Evolutionary conservation across 1,284 basidiomycete species (phyloP).

Genomic region (Cryptococcus jaspeensis): DNA sequence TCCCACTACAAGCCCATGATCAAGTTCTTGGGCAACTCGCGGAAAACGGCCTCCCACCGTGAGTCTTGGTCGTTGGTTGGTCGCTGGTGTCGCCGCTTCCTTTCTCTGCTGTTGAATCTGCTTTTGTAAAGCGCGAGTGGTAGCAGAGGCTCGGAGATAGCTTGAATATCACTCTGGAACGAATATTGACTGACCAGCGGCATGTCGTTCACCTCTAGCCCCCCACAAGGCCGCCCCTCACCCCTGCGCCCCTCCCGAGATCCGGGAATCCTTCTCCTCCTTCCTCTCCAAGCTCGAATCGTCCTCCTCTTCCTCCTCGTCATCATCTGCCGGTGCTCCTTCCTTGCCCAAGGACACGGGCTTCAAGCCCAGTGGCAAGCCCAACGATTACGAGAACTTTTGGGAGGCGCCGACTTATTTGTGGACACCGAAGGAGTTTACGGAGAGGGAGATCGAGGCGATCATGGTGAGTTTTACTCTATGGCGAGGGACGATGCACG

Average conservation of each 20-base stretch:
- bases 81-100: not conserved
- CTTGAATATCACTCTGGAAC: too few relatives aligned
- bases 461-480: constrained; percentile 62
- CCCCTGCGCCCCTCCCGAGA: constrained; percentile 70
- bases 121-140: too few relatives aligned
- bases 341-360: not conserved
- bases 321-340: not conserved
- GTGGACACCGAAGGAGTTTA: constrained; percentile 64
- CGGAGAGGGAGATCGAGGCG: constrained; percentile 72
- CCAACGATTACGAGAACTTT: constrained; percentile 62
- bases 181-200: not conserved
- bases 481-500: too few relatives aligned
- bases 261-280: constrained; percentile 63
- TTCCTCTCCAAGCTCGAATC: constrained; percentile 60
- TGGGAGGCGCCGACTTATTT: constrained; percentile 74
- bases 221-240: constrained; percentile 66
- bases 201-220: constrained; percentile 51
- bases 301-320: constrained; percentile 24
- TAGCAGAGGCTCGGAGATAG: too few relatives aligned
- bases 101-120: not conserved
- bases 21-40: constrained; percentile 68
- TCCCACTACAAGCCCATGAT: constrained; percentile 63
- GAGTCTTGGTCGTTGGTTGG: constrained; percentile 28
- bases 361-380: constrained; percentile 28
- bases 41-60: constrained; percentile 61